Base-by-base conservation (phyloP, 768 basidiomycete genomes). In the Strobilomyces dryophilus region DNA sequence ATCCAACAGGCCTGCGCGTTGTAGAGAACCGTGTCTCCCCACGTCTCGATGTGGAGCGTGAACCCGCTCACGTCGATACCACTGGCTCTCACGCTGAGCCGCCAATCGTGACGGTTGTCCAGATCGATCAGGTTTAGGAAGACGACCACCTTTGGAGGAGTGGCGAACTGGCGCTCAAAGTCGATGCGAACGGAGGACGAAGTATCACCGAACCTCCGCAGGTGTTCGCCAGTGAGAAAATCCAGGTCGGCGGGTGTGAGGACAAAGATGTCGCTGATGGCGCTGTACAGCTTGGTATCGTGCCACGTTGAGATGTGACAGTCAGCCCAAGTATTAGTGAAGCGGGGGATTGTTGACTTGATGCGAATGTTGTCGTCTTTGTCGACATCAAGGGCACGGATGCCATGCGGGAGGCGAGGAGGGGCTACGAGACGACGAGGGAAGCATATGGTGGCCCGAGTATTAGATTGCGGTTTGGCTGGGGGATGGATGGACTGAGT, bases 41-140 rank as follows among this genome's bases (percentile, higher is more conserved):
- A 55, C 1, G 55, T 60, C 14, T 44, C 55, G 14, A 57, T 48
- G 45, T 24, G n/a, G 20, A 60, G 58, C 17, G 51, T 63, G 43
- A 57, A 63, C 17, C 61, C 61, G 2, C 17, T 48, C 8, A 9
- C 44, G 4, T 62, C 53, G 15, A 63, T 49, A 14, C 48, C 35
- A 6, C 10, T 63, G 12, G 58, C 51, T 11, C 35, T 45, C n/a
- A 29, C 35, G 26, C 18, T 27, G n/a, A 57, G 41, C 9, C 41
- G 40, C 49, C 49, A 50, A 41, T 36, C 35, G 32, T 6, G 11
- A 15, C 15, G 6, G 9, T 17, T 36, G 1, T 14, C 3, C 2
- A 50, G 40, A 7, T 50, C 41, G 17, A 50, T 50, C 7, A 14
- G 10, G 20, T 41, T 41, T 1, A 41, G 14, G 31, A 43, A 42